phyloP scores from a whole-genome alignment of 495 filamentous ascomycete genomes.

The Penicillium chermesinum region DNA sequence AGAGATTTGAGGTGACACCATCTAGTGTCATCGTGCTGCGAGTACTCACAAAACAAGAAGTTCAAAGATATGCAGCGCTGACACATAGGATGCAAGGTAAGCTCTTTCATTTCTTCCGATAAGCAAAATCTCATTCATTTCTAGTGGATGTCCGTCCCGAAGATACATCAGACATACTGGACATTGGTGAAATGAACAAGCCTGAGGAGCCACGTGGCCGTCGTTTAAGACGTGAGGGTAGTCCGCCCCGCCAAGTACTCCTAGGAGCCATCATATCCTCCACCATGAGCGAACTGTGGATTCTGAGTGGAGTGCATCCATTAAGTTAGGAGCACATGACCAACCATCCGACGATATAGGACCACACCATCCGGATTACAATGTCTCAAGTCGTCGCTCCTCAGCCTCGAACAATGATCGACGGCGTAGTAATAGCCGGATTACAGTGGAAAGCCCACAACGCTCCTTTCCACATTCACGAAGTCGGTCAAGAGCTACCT shows the following conservation, averaged over 20 bases:
- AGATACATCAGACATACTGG: background rate
- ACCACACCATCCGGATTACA: too few species aligned
- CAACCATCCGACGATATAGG: too few species aligned
- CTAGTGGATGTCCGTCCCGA: too few species aligned
- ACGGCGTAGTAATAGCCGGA: background rate
- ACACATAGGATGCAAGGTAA: background rate
- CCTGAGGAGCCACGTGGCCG: background rate
- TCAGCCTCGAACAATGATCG: background rate
- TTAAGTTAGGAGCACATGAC: too few species aligned
- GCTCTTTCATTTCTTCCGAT: background rate
- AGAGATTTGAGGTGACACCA: slow-evolving; percentile 1
- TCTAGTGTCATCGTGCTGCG: slow-evolving; percentile 3
- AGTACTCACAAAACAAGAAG: slow-evolving; percentile 3
- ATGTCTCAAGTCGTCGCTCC: too few species aligned
- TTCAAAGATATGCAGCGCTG: slow-evolving; percentile 1
- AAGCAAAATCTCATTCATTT: too few species aligned
- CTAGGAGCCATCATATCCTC: background rate
- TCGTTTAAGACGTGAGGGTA: background rate
- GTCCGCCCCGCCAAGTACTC: background rate
- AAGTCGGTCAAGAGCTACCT: background rate
- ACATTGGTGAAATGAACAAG: background rate
- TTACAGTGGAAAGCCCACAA: background rate
- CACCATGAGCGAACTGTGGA: background rate
- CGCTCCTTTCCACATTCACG: background rate
- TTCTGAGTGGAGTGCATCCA: too few species aligned